Conservation (phyloP, 164 flowering plant species). For the Vitis vinifera region ASM3070453v1 NC_081820.1:23172001-23172500, state of each 20-base stretch:
- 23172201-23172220: conserved; percentile 11
- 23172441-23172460: conserved; percentile 16
- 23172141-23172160: conserved; percentile 5
- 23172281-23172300: conserved; percentile 19
- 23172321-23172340: conserved; percentile 30
- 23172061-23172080: too few species aligned
- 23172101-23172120: too few species aligned
- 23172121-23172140: neutral
- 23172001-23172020: too few species aligned
- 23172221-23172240: neutral
- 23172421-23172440: conserved; percentile 14
- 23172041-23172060: too few species aligned
- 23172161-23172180: neutral
- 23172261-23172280: conserved; percentile 15
- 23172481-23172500: conserved; percentile 3
- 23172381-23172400: conserved; percentile 3
- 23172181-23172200: neutral
- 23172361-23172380: conserved; percentile 17
- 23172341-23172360: conserved; percentile 14
- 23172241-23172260: conserved; percentile 16
- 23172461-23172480: conserved; percentile 15
- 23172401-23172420: conserved; percentile 15
- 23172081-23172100: too few species aligned
- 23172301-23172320: conserved; percentile 29
- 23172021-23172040: too few species aligned